Percentiles rank a stretch among this genome's conserved stretches.
These are phyloP conservation scores for Lentinula aciculospora DNA, from an alignment of 768 basidiomycete species.

Conservation along the genomic window DNA sequence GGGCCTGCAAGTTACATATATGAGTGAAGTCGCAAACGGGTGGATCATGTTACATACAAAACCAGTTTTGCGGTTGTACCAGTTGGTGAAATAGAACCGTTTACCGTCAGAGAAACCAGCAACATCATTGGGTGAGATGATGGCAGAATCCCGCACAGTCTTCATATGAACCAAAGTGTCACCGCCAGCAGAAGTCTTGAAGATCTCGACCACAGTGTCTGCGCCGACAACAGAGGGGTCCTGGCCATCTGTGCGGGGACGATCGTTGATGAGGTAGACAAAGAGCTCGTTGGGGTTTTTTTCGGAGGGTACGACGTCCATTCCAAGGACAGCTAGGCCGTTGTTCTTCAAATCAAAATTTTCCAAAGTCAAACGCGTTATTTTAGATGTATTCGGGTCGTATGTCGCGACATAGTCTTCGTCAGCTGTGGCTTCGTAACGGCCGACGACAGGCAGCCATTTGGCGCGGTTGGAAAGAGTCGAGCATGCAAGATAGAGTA, in stretches of 20 bases:
- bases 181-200: conserved; percentile 44
- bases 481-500: conserved; percentile 62
- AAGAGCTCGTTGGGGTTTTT: conserved; percentile 45
- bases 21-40: not conserved
- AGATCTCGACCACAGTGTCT: conserved; percentile 68
- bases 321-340: conserved; percentile 55
- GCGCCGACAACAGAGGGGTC: conserved; percentile 47
- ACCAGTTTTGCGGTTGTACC: conserved; percentile 41
- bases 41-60: conserved; percentile 30
- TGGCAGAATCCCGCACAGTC: conserved; percentile 52
- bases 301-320: conserved; percentile 60
- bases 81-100: conserved; percentile 65
- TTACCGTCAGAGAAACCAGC: conserved; percentile 58
- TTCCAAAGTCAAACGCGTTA: conserved; percentile 39
- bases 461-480: conserved; percentile 37
- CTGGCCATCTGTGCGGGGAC: conserved; percentile 37
- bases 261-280: conserved; percentile 68
- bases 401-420: conserved; percentile 59
- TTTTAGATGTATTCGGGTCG: conserved; percentile 37
- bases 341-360: conserved; percentile 28
- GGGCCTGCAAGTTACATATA: conserved; percentile 9
- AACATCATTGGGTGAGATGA: conserved; percentile 67
- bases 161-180: conserved; percentile 42
- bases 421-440: conserved; percentile 27
- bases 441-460: conserved; percentile 44